Base-by-base conservation (phyloP, 148 eudicot genomes). In the Selenicereus undatus region DNA sequence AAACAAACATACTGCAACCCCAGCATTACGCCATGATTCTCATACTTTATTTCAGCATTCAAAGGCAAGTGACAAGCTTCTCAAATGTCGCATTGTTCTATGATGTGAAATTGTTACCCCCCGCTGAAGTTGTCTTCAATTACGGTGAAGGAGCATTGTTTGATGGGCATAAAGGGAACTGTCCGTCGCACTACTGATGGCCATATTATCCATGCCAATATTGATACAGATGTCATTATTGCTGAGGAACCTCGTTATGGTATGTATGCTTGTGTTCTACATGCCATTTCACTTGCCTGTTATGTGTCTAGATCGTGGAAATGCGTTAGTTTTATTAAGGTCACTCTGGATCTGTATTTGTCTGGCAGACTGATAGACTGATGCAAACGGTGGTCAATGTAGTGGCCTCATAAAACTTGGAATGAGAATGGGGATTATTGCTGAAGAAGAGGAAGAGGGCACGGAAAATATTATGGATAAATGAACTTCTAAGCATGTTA, bases 231-330 rank as follows among this genome's bases (percentile, higher is more conserved):
- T 86, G 98, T 93, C 56, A 95, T 93, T 65, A 93, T 95, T 17
- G 99, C 97, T 2, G 99, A 95, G 86, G 98, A 95, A 86, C 99
- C 99, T 74, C 95, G 95, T 78, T 95, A 93, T 84, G 99, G 99
- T 95, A 79, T 73, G 89, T 50, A 27, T 72, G 45, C 51, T 29
- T 48, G 43, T 39, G 43, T 39, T 39, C 43, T 39, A 39, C 43
- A 39, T 39, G 43, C 43, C 43, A 39, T 39, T 39, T 39, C 43
- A 39, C 43, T 39, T 39, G 43, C 43, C 43, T 39, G 43, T 39
- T 39, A 39, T 39, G 43, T 39, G 43, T 39, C 43, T 1, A 39
- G 43, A 39, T 39, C 43, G 43, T 39, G 43, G 43, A 39, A 39
- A 39, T 39, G 3, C 43, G 3, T 39, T 39, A 39, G 43, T 2